A percentile compares a stretch with the other conserved stretches of the same genome.
These are phyloP conservation scores for Zygnema cylindricum DNA, from an alignment of 139 green algal species.

Conservation along the genomic window DNA sequence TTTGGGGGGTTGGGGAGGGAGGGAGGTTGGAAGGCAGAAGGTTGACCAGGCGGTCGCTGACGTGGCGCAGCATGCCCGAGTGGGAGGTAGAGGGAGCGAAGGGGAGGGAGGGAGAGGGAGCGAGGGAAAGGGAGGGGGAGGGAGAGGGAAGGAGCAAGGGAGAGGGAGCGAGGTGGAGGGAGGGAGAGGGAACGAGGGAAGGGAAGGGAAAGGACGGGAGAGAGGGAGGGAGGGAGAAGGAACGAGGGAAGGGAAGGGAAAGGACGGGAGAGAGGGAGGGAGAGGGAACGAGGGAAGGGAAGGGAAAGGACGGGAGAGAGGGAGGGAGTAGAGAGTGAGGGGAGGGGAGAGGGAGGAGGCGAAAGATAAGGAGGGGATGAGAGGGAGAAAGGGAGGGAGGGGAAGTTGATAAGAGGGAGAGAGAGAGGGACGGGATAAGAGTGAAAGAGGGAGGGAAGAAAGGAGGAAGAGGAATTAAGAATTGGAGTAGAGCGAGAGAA, in stretches of 20 bases:
- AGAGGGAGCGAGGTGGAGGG: neutral
- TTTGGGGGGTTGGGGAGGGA: no score
- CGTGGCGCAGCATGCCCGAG: constrained; percentile 57
- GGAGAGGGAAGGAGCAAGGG: neutral
- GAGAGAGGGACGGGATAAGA: constrained; percentile 2
- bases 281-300: neutral
- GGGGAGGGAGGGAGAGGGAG: neutral
- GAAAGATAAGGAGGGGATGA: neutral
- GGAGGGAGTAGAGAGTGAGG: neutral
- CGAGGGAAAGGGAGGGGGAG: neutral
- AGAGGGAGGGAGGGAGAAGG: constrained; percentile 19
- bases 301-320: neutral
- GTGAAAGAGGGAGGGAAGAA: constrained; percentile 5
- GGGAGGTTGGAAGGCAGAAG: no score
- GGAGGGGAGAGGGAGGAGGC: neutral
- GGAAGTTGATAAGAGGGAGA: neutral
- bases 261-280: neutral
- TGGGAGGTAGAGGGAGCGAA: constrained; percentile 30
- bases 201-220: neutral
- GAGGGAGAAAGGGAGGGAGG: constrained; percentile 10
- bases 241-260: neutral
- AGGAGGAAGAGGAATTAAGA: no score
- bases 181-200: neutral
- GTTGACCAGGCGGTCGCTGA: constrained; percentile 51
- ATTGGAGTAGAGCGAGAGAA: no score